These are phyloP conservation scores for Russula virescens DNA, from an alignment of 768 basidiomycete species.

Conservation along the genomic window DNA sequence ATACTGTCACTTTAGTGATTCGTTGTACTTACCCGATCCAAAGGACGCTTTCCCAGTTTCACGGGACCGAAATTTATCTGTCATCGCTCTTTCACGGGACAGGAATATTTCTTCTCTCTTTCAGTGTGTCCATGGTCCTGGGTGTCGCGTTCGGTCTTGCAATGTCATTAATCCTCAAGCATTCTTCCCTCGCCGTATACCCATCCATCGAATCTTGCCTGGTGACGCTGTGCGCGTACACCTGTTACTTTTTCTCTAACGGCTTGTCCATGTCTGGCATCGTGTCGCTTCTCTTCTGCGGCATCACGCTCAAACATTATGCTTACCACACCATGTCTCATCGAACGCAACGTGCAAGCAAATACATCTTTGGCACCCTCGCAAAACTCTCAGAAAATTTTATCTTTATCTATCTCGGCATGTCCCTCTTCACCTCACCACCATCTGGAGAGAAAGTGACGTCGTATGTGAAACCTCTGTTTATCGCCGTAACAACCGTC, in stretches of 20 bases:
- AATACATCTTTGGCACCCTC: conserved; percentile 92
- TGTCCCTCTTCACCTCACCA: conserved; percentile 89
- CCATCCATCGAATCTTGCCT: conserved; percentile 98
- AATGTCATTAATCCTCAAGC: conserved; percentile 91
- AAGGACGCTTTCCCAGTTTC: conserved; percentile 89
- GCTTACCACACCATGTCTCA: conserved; percentile 99
- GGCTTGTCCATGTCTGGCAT: conserved; percentile 93
- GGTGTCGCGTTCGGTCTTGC: conserved; percentile 88
- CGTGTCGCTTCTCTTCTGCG: conserved; percentile 95
- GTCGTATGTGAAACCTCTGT: conserved; percentile 89
- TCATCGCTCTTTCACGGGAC: conserved; percentile 90
- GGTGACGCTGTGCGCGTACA: conserved; percentile 90
- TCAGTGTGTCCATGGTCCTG: conserved; percentile 90
- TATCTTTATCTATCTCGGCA: conserved; percentile 97
- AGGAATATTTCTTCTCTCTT: conserved; percentile 96
- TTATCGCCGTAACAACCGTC: conserved; percentile 87
- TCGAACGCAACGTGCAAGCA: conserved; percentile 87
- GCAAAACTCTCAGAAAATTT: conserved; percentile 97
- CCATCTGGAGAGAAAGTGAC: conserved; percentile 72
- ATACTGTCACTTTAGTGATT: not conserved
- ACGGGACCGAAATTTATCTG: conserved; percentile 80
- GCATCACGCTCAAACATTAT: conserved; percentile 98
- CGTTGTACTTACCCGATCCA: not conserved
- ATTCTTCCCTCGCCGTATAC: conserved; percentile 78
- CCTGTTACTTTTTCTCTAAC: conserved; percentile 98